Evolutionary conservation across 306 rosid species (phyloP), one percentile per base, ranked within the genome.

Genomic region (Pyrus communis): DNA sequence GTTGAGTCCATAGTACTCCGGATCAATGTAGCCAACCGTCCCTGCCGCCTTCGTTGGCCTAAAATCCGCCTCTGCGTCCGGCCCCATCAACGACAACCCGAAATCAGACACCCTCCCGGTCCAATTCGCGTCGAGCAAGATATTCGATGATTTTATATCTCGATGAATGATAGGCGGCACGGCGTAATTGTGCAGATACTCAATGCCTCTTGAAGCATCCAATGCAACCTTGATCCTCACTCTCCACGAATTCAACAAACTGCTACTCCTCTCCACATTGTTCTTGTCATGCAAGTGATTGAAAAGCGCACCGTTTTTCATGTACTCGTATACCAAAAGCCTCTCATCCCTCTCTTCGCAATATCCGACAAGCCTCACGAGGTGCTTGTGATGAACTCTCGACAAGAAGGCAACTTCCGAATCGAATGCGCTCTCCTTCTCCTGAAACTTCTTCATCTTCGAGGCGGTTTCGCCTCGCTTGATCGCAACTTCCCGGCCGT

Each of bases 11-110:
- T 90, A 94, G 88, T 94, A 94, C 84, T 94, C 98, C 0, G 98
- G 98, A 90, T 94, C 98, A 25, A 94, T 94, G 86, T 94, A 94
- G 38, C 98, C 98, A 27, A 91, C 88, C 0, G 97, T 91, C 71
- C 98, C 98, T 0, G 91, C 97, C 12, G 97, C 94, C 65, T 88
- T 94, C 69, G 30, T 81, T 19, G 93, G 93, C 65, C 79, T 67
- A 64, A 46, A 76, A 42, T 88, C 91, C 2, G 28, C 79, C 46
- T 79, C 89, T 1, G 86, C 18, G 64, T 91, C 96, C 0, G 98
- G 91, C 60, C 93, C 89, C 94, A 90, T 76, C 57, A 94, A 42
- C 0, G 98, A 94, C 75, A 94, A 83, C 62, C 98, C 98, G 14
- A 94, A 91, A 85, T 94, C 98, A 6, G 98, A 91, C 3, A 94